Percentiles rank a stretch among this genome's conserved stretches.
Conservation (phyloP, 2,329 filamentous ascomycete species). For the Dactylellina leptospora region DNA sequence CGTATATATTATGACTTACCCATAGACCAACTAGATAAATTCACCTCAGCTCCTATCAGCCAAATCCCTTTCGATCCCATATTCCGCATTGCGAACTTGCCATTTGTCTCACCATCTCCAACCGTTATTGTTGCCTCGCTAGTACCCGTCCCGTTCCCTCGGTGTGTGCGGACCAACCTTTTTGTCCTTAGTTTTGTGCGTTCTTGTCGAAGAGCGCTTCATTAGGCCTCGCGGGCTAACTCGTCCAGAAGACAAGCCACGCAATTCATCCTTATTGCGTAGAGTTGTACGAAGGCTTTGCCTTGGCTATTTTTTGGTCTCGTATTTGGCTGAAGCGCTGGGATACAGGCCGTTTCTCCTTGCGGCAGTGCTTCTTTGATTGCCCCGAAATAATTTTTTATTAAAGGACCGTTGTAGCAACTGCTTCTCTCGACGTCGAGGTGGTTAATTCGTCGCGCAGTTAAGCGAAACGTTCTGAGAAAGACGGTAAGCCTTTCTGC, state of each 20-base stretch:
- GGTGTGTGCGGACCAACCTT: slow-evolving; percentile 36
- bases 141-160: slow-evolving; percentile 42
- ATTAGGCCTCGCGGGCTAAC: slow-evolving; percentile 7
- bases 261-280: slow-evolving; percentile 28
- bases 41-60: slow-evolving; percentile 38
- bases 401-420: slow-evolving; percentile 9
- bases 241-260: slow-evolving; percentile 25
- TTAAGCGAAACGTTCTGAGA: slow-evolving; percentile 45
- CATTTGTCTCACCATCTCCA: slow-evolving; percentile 50
- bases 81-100: slow-evolving; percentile 44
- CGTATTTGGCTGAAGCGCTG: slow-evolving; percentile 7
- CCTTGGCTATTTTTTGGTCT: slow-evolving; percentile 7
- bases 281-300: slow-evolving; percentile 24
- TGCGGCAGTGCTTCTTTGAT: slow-evolving; percentile 34
- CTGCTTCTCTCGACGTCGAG: slow-evolving; percentile 7
- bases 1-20: slow-evolving; percentile 43
- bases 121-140: slow-evolving; percentile 34
- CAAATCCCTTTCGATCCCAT: slow-evolving; percentile 36
- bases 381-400: no score
- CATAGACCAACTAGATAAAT: slow-evolving; percentile 42
- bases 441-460: slow-evolving; percentile 26
- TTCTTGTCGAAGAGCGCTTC: slow-evolving; percentile 3
- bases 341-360: slow-evolving; percentile 5
- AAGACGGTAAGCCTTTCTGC: slow-evolving; percentile 46
- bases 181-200: slow-evolving; percentile 26